A percentile compares a stretch with the other conserved stretches of the same genome.
phyloP scores from a whole-genome alignment of 352 stramenopile genomes.

The Phytophthora crassamura region DNA sequence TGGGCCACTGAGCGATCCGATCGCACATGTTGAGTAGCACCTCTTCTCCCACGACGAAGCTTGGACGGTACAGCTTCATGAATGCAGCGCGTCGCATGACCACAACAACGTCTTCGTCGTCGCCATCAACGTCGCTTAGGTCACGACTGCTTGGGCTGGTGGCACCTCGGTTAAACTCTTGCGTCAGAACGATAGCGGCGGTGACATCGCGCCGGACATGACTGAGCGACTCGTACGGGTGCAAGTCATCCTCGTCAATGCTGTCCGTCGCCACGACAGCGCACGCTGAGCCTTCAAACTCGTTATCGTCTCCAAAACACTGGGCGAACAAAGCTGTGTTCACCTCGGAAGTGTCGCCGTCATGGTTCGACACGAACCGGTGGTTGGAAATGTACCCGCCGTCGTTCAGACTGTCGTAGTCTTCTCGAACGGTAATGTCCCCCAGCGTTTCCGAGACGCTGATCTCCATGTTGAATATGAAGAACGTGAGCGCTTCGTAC shows the following conservation, averaged over 20 bases:
- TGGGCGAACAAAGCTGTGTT: conserved; percentile 36
- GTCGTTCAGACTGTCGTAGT: conserved; percentile 46
- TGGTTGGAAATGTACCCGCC: conserved; percentile 46
- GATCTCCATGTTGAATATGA: conserved; percentile 66
- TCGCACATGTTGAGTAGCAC: conserved; percentile 12
- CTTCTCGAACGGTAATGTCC: conserved; percentile 56
- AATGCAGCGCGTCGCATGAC: conserved; percentile 20
- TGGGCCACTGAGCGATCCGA: conserved; percentile 22
- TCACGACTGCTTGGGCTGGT: conserved; percentile 6
- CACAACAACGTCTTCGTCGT: conserved; percentile 20
- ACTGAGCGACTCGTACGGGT: conserved; percentile 47
- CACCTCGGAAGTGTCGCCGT: conserved; percentile 32
- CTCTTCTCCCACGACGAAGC: conserved; percentile 6
- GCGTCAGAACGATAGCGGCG: conserved; percentile 35
- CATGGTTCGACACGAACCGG: conserved; percentile 47
- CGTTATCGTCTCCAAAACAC: conserved; percentile 36
- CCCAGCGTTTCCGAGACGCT: conserved; percentile 57
- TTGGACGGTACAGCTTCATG: conserved; percentile 29
- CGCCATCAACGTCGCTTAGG: conserved; percentile 8
- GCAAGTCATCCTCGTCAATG: conserved; percentile 51
- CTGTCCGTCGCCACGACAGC: conserved; percentile 48
- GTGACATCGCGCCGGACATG: conserved; percentile 49
- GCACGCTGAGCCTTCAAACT: conserved; percentile 23
- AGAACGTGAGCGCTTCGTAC: conserved; percentile 56
- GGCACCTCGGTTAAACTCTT: conserved; percentile 14